These are phyloP conservation scores for Colletotrichum sp. DNA, from an alignment of 2,329 filamentous ascomycete species.

Conservation along the genomic window DNA sequence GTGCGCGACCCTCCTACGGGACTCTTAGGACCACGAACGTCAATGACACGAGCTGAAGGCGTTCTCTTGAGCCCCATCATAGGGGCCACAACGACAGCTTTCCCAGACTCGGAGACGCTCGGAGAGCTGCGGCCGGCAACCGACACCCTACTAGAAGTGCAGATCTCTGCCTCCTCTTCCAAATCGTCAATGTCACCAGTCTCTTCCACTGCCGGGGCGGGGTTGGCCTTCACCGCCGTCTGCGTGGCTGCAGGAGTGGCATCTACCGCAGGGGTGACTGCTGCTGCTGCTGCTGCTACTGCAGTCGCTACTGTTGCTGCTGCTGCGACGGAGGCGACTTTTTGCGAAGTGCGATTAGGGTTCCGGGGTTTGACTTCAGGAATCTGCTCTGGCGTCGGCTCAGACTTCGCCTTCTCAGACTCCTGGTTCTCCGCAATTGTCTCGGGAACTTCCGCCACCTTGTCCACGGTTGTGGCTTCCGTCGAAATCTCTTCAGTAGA, in stretches of 20 bases:
- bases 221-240: background rate
- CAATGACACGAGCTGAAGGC: constrained; percentile 62
- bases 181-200: constrained; percentile 53
- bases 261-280: background rate
- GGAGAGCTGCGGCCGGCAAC: constrained; percentile 57
- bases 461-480: background rate
- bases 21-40: constrained; percentile 58
- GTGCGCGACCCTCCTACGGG: constrained; percentile 52
- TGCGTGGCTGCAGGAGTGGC: background rate
- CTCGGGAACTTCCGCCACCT: background rate
- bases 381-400: background rate
- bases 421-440: background rate
- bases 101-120: constrained; percentile 51
- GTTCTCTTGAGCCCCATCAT: constrained; percentile 42
- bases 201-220: constrained; percentile 40
- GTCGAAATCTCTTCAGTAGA: constrained; percentile 8
- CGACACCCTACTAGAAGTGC: constrained; percentile 62
- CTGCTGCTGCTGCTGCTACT: background rate
- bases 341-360: constrained; percentile 14
- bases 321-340: background rate
- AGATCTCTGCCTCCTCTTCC: constrained; percentile 58
- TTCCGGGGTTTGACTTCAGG: constrained; percentile 16
- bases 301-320: background rate
- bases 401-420: background rate
- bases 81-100: constrained; percentile 39